Base-by-base conservation (phyloP, 208 protist species). In the Acanthamoeba lugdunensis region DNA sequence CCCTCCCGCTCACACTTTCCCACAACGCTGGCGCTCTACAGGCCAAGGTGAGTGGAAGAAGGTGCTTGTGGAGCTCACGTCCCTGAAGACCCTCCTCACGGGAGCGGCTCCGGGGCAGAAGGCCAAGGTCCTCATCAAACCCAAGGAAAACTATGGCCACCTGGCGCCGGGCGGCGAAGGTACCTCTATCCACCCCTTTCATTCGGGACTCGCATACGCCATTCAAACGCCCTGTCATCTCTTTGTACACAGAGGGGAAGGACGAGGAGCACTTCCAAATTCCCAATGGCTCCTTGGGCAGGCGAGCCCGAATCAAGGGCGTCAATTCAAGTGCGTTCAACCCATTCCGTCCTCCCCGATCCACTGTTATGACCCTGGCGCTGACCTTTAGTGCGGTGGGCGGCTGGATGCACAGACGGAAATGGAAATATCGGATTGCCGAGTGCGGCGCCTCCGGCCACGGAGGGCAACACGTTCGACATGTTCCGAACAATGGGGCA, bases 21-120 rank as follows among this genome's bases (percentile, higher is more conserved):
- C 67, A 6, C 58, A 28, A 28, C 28, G 65, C 13, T 28, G 65
- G 23, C 61, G 45, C 45, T 48, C 28, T 28, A 37, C 56, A 91
- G 85, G 85, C 37, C 85, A 91, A 18, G 85, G 85, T 4, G 63
- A 91, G 85, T 91, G 85, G 85, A 91, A 91, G 28, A 91, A 91
- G 65, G 85, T 91, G 45, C 45, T 91, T 2, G 85, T 91, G 28
- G 85, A 91, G 41, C 61, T 91, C 13, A 69, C 85, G 11, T 91
- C 85, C 21, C 85, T 91, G 6, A 91, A 91, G 85, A 91, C 85
- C 23, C 85, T 91, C 33, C 85, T 91, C 41, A 91, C 85, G 33
- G 85, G 85, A 25, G 85, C 65, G 21, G 85, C 85, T 3, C 85
- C 85, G 1, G 85, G 85, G 0, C 63, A 91, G 65, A 91, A 91